phyloP scores from a whole-genome alignment of 1,284 basidiomycete species.

The Malassezia pachydermatis region DNA sequence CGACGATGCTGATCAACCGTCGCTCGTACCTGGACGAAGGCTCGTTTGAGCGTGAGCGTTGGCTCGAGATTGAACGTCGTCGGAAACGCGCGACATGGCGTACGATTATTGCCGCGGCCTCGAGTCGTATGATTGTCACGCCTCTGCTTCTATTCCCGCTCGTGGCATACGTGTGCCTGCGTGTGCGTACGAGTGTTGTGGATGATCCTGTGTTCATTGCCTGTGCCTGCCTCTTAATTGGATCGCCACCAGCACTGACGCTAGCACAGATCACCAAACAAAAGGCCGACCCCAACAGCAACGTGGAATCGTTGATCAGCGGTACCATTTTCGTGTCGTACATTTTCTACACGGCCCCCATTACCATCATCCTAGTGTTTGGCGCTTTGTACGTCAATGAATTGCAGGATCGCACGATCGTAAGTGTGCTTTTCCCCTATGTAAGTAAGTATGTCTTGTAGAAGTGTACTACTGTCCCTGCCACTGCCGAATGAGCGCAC shows the following conservation, averaged over 20 bases:
- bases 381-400: slow-evolving; percentile 36
- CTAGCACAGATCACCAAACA: slow-evolving; percentile 70
- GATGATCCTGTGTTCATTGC: slow-evolving; percentile 69
- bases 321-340: slow-evolving; percentile 51
- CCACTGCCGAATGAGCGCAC: slow-evolving; percentile 12
- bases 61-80: background rate
- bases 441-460: background rate
- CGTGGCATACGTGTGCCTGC: slow-evolving; percentile 34
- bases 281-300: slow-evolving; percentile 61
- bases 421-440: background rate
- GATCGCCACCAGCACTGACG: slow-evolving; percentile 62
- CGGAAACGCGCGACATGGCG: slow-evolving; percentile 50
- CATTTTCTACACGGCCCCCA: slow-evolving; percentile 38
- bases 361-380: slow-evolving; percentile 37
- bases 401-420: slow-evolving; percentile 14
- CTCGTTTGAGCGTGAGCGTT: background rate
- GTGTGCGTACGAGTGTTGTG: slow-evolving; percentile 21
- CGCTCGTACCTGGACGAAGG: background rate
- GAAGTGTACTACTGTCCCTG: background rate
- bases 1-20: background rate
- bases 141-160: slow-evolving; percentile 57
- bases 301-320: slow-evolving; percentile 75
- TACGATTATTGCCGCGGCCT: slow-evolving; percentile 68
- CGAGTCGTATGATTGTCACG: slow-evolving; percentile 73
- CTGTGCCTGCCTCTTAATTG: slow-evolving; percentile 62